Evolutionary conservation across 1,284 basidiomycete genomes (phyloP).

Genomic region (Chiua sp.): DNA sequence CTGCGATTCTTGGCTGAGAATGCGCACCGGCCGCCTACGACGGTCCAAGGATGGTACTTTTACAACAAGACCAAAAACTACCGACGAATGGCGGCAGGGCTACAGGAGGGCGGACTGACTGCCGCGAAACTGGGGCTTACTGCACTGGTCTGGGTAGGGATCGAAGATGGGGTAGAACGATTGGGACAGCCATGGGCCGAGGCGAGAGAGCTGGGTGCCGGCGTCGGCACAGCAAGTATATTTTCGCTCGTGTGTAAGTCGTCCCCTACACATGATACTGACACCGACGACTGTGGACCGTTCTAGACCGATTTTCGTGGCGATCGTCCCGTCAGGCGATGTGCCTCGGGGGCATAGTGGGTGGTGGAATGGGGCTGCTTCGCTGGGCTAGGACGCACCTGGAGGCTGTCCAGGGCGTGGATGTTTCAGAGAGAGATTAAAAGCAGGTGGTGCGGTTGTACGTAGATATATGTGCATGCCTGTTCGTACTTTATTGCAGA

Average conservation of each 20-base stretch:
- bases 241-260: constrained; percentile 69
- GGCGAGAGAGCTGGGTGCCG: constrained; percentile 65
- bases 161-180: constrained; percentile 65
- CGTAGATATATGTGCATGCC: too few species aligned
- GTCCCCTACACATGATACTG: not conserved
- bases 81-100: constrained; percentile 73
- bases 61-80: constrained; percentile 95
- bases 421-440: not conserved
- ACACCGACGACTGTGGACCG: constrained; percentile 3
- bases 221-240: constrained; percentile 62
- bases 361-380: constrained; percentile 56
- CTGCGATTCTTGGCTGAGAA: constrained; percentile 66
- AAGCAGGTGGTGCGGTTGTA: not conserved
- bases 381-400: constrained; percentile 49
- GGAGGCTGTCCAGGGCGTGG: constrained; percentile 29
- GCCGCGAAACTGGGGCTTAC: constrained; percentile 60
- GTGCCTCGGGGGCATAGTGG: constrained; percentile 58
- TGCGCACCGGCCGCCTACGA: constrained; percentile 79
- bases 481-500: too few species aligned
- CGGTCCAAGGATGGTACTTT: constrained; percentile 88
- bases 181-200: constrained; percentile 52
- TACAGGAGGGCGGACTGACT: constrained; percentile 67
- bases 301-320: constrained; percentile 64
- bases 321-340: constrained; percentile 54
- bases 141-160: constrained; percentile 66